Percentiles rank a stretch among this genome's conserved stretches.
These are phyloP conservation scores for Aspergillus diversus DNA, from an alignment of 495 filamentous ascomycete genomes.

Conservation along the genomic window DNA sequence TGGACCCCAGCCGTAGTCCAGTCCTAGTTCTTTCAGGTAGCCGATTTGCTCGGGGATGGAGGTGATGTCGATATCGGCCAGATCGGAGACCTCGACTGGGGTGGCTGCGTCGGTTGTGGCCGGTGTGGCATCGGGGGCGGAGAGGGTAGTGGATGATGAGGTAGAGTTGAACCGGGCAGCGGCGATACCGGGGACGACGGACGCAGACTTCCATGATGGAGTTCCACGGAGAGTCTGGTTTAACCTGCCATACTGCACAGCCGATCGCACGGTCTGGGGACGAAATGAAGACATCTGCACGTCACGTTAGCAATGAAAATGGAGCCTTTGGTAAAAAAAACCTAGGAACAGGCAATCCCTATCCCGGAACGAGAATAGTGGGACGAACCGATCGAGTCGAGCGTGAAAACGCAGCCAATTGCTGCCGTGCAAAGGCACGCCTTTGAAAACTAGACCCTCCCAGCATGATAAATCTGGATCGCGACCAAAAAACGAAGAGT, in stretches of 20 bases:
- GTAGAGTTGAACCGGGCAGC: conserved; percentile 51
- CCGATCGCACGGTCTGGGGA: conserved; percentile 29
- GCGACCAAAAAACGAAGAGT: conserved; percentile 18
- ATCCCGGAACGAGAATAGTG: not conserved
- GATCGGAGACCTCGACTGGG: conserved; percentile 19
- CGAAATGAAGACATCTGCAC: conserved; percentile 46
- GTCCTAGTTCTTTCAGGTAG: conserved; percentile 77
- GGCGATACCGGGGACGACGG: conserved; percentile 28
- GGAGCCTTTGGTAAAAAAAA: not conserved
- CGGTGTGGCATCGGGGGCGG: conserved; percentile 17
- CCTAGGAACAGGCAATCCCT: not conserved
- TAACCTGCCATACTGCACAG: conserved; percentile 29
- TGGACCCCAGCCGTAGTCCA: conserved; percentile 84
- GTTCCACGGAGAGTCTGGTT: conserved; percentile 31
- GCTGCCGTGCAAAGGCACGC: conserved; percentile 39
- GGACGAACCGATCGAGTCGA: conserved; percentile 46
- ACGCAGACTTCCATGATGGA: conserved; percentile 30
- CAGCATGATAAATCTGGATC: conserved; percentile 37
- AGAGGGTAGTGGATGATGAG: conserved; percentile 35
- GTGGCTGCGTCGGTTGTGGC: conserved; percentile 13
- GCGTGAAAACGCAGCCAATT: conserved; percentile 34
- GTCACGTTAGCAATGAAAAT: conserved; percentile 25
- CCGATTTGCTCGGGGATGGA: conserved; percentile 73
- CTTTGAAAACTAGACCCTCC: conserved; percentile 41
- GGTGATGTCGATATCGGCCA: conserved; percentile 43